Conservation (phyloP, 257 asterid species). For the Solanum chiquidenum region DNA sequence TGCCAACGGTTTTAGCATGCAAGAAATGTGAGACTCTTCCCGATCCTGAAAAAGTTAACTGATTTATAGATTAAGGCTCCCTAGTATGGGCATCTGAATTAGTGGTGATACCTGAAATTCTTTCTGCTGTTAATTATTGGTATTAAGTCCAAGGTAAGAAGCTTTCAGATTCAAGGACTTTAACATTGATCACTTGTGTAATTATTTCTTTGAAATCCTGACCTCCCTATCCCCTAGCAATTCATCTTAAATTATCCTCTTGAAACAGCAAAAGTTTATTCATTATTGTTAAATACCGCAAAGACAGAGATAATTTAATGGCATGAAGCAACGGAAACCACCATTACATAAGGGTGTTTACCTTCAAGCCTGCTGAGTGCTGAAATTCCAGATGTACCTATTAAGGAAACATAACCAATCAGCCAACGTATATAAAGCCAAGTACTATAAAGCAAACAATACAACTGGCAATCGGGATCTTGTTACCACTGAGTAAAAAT, state of each 20-base stretch:
- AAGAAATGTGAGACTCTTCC: neutral
- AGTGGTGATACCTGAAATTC: neutral
- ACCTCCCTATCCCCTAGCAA: neutral
- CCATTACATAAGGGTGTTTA: neutral
- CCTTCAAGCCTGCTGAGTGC: conserved; percentile 1
- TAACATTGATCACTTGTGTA: neutral
- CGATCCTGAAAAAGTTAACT: neutral
- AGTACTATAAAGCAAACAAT: neutral
- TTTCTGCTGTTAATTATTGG: neutral
- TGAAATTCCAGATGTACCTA: conserved; percentile 1
- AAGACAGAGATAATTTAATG: neutral
- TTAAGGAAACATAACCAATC: neutral
- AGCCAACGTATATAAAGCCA: neutral
- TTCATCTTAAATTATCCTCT: neutral
- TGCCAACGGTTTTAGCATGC: neutral
- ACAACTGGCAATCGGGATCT: neutral
- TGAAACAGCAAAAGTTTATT: neutral
- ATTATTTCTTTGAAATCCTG: neutral
- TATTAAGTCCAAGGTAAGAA: neutral
- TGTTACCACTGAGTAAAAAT: neutral
- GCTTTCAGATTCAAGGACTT: neutral
- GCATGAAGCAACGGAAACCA: neutral
- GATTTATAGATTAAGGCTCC: neutral
- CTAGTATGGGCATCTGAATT: neutral
- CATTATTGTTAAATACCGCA: neutral